Percentiles rank a stretch among this genome's conserved stretches.
These are phyloP conservation scores for Cytospora paraplurivora DNA, from an alignment of 2,329 filamentous ascomycete species.

Conservation along the genomic window DNA sequence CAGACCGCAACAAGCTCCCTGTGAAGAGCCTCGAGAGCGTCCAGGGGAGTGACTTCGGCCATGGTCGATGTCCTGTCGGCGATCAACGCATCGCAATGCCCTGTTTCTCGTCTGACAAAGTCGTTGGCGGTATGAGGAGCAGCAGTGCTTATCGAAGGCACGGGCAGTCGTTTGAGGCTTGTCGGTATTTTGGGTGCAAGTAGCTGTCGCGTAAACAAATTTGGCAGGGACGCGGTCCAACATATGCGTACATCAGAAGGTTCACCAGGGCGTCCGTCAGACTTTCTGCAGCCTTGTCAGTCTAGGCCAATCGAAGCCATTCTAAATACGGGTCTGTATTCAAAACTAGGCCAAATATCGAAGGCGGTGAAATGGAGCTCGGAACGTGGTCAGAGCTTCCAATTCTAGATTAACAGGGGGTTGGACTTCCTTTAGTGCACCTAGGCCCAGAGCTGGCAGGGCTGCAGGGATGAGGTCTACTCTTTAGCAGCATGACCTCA, in stretches of 20 bases:
- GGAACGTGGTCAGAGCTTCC: slow-evolving; percentile 12
- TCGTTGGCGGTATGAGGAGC: slow-evolving; percentile 2
- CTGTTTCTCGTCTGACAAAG: neutral
- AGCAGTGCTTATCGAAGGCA: slow-evolving; percentile 16
- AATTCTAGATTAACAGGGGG: slow-evolving; percentile 2
- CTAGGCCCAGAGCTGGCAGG: no score
- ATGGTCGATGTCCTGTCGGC: slow-evolving; percentile 48
- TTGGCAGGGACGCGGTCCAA: slow-evolving; percentile 25
- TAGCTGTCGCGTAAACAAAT: slow-evolving; percentile 28
- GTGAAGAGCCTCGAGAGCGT: slow-evolving; percentile 80
- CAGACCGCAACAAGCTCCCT: slow-evolving; percentile 78
- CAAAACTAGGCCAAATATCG: neutral
- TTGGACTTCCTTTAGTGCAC: no score
- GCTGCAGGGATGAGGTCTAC: no score
- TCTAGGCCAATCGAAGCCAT: slow-evolving; percentile 1
- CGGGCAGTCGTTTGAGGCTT: slow-evolving; percentile 10
- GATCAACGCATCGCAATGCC: slow-evolving; percentile 25
- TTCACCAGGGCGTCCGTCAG: slow-evolving; percentile 6
- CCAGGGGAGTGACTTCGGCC: slow-evolving; percentile 73
- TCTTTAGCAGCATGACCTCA: no score
- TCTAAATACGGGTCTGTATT: slow-evolving; percentile 4
- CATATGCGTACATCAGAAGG: neutral
- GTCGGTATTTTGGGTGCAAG: slow-evolving; percentile 19
- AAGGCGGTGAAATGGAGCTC: neutral
- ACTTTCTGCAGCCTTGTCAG: slow-evolving; percentile 21